These are phyloP conservation scores for Limnomonas spitsbergensis DNA, from an alignment of 139 green algal species.

Conservation along the genomic window DNA sequence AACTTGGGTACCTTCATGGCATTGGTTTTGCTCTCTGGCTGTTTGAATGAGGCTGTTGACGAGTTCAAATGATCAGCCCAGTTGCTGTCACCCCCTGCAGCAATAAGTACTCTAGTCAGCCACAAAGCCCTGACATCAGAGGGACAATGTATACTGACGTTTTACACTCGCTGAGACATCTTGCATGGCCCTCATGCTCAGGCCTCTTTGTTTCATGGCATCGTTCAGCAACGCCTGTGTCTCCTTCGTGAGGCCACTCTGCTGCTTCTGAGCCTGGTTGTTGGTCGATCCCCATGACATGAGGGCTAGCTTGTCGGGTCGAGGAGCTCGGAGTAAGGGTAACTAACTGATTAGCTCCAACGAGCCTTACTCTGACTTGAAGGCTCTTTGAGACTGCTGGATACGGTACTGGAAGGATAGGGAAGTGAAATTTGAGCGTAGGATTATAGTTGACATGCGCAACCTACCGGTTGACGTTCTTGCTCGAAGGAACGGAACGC, in stretches of 20 bases:
- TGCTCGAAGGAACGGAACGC: too few relatives aligned
- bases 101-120: neutral
- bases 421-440: too few relatives aligned
- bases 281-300: constrained; percentile 16
- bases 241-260: constrained; percentile 9
- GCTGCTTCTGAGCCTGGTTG: neutral
- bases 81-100: constrained; percentile 21
- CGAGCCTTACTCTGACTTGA: too few relatives aligned
- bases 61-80: constrained; percentile 32
- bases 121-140: neutral
- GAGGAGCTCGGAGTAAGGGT: too few relatives aligned
- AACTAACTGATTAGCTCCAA: too few relatives aligned
- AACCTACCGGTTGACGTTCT: too few relatives aligned
- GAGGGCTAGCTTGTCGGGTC: neutral
- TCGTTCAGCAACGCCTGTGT: constrained; percentile 6
- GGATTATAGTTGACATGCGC: too few relatives aligned
- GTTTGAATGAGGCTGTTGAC: constrained; percentile 13
- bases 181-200: constrained; percentile 24
- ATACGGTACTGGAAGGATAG: too few relatives aligned
- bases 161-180: constrained; percentile 25
- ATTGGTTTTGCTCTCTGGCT: constrained; percentile 21
- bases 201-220: constrained; percentile 25
- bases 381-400: too few relatives aligned
- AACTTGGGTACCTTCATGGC: constrained; percentile 24
- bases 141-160: constrained; percentile 4